phyloP scores from a whole-genome alignment of 164 flowering plant species.

The Vitis vinifera region ASM3070453v1 NC_081822.1:995001-995500 shows the following conservation, averaged over 20 bases:
- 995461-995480: conserved; percentile 18
- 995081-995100: conserved; percentile 27
- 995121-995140: conserved; percentile 29
- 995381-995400: conserved; percentile 46
- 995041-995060: conserved; percentile 26
- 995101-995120: conserved; percentile 24
- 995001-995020: conserved; percentile 15
- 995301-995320: no score
- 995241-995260: background rate
- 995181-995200: conserved; percentile 33
- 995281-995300: no score
- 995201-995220: conserved; percentile 33
- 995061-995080: conserved; percentile 43
- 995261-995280: no score
- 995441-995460: conserved; percentile 24
- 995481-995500: conserved; percentile 4
- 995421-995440: conserved; percentile 28
- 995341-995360: no score
- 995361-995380: background rate
- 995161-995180: conserved; percentile 33
- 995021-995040: conserved; percentile 37
- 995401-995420: conserved; percentile 24
- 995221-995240: conserved; percentile 36
- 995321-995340: background rate
- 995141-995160: conserved; percentile 36